Evolutionary conservation across 768 basidiomycete genomes (phyloP).

Genomic region (Podaxis pistillaris): DNA sequence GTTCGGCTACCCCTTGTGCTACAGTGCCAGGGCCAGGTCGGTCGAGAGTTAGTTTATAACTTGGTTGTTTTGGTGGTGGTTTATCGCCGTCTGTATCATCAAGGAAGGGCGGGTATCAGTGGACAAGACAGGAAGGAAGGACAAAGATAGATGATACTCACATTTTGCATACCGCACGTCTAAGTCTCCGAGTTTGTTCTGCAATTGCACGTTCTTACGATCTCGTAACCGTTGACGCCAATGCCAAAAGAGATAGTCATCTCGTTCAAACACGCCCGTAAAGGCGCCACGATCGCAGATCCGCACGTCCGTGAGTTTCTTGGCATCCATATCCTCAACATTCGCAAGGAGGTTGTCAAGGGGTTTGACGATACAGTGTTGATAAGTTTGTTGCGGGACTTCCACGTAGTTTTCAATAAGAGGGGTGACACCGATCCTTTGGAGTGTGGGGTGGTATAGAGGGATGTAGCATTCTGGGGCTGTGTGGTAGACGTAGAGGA

Average conservation of each 20-base stretch:
- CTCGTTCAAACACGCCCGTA: conserved; percentile 27
- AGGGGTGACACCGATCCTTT: conserved; percentile 45
- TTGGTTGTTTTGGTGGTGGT: not conserved
- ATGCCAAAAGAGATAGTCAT: conserved; percentile 4
- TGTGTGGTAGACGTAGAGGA: conserved; percentile 35
- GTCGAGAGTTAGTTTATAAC: not conserved
- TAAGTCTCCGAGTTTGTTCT: conserved; percentile 10
- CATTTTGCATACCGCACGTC: conserved; percentile 3
- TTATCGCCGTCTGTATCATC: not conserved
- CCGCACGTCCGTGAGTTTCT: conserved; percentile 6
- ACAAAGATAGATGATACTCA: not conserved
- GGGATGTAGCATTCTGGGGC: conserved; percentile 27
- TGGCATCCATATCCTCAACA: conserved; percentile 6
- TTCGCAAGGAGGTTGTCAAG: conserved; percentile 11
- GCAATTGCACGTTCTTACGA: conserved; percentile 1
- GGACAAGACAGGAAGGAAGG: not conserved
- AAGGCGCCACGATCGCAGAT: conserved; percentile 15
- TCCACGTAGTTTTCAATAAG: conserved; percentile 33
- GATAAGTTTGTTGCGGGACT: conserved; percentile 36
- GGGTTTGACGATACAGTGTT: conserved; percentile 33
- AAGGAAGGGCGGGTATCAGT: not conserved
- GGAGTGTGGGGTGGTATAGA: conserved; percentile 34
- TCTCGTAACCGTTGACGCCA: conserved; percentile 7
- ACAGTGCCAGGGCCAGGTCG: not conserved
- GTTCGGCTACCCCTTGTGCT: not conserved